Evolutionary conservation across 208 protist genomes (phyloP).

Genomic region (Trypanosoma scelopori): DNA sequence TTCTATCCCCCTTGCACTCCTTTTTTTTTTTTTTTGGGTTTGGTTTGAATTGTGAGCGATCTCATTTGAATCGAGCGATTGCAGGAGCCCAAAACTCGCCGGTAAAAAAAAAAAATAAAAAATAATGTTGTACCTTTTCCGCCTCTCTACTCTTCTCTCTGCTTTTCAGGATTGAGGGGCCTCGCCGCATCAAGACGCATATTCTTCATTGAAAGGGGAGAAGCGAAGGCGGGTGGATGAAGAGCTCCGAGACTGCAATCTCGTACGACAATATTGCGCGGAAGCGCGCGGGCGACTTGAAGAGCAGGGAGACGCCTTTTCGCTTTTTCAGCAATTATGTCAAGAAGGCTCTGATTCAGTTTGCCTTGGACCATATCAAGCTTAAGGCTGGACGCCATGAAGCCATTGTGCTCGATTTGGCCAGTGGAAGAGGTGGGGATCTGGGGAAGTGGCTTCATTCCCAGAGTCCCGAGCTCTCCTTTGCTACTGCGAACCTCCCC

Average conservation of each 20-base stretch:
- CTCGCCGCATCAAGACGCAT: no score
- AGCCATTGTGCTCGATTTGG: slow-evolving; percentile 67
- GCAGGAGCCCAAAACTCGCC: no score
- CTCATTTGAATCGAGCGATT: no score
- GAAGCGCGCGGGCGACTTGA: slow-evolving; percentile 51
- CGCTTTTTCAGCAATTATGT: slow-evolving; percentile 89
- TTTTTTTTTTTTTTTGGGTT: slow-evolving; percentile 15
- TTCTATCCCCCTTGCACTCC: slow-evolving; percentile 15
- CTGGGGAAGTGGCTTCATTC: slow-evolving; percentile 89
- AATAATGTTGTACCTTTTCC: no score
- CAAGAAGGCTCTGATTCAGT: slow-evolving; percentile 84
- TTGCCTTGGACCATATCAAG: slow-evolving; percentile 50
- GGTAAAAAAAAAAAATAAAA: no score
- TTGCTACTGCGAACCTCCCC: slow-evolving; percentile 24
- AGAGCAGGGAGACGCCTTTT: slow-evolving; percentile 70
- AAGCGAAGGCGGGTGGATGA: slow-evolving; percentile 5
- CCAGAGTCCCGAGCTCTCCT: slow-evolving; percentile 49
- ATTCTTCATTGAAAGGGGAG: neutral
- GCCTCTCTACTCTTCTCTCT: no score
- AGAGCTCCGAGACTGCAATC: slow-evolving; percentile 26
- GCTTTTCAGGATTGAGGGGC: no score
- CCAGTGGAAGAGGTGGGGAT: slow-evolving; percentile 80
- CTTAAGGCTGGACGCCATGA: slow-evolving; percentile 1
- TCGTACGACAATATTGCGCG: slow-evolving; percentile 76
- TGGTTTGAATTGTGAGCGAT: no score